A percentile compares a stretch with the other conserved stretches of the same genome.
Evolutionary conservation across 768 basidiomycete species (phyloP).

Genomic region (Gymnopilus junonius): DNA sequence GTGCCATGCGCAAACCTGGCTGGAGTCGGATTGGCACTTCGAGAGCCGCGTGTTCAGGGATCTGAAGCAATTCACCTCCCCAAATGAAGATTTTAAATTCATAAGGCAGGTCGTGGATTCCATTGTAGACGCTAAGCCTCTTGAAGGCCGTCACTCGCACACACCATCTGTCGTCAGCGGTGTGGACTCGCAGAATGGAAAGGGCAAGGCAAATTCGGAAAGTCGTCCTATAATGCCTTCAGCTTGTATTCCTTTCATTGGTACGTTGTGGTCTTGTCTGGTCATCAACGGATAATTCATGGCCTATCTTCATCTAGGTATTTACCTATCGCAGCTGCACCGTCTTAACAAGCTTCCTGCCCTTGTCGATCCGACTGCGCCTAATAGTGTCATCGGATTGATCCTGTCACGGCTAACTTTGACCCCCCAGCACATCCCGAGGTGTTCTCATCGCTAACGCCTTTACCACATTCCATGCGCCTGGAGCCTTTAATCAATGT

Average conservation of each 20-base stretch:
- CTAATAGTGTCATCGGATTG: slow-evolving; percentile 70
- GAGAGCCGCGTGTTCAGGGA: slow-evolving; percentile 78
- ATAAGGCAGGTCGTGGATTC: slow-evolving; percentile 69
- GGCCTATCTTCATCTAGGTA: slow-evolving; percentile 45
- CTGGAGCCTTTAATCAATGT: slow-evolving; percentile 89
- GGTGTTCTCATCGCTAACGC: slow-evolving; percentile 73
- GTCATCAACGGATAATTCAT: background rate
- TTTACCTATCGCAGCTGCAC: slow-evolving; percentile 77
- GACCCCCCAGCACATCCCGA: slow-evolving; percentile 76
- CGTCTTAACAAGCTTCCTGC: slow-evolving; percentile 73
- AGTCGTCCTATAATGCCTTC: slow-evolving; percentile 45
- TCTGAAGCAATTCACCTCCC: slow-evolving; percentile 67
- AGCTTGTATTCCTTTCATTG: slow-evolving; percentile 83
- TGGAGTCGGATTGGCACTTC: slow-evolving; percentile 72
- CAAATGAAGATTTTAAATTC: slow-evolving; percentile 72
- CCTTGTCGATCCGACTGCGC: slow-evolving; percentile 82
- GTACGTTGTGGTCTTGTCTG: slow-evolving; percentile 35
- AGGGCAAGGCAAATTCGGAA: slow-evolving; percentile 42
- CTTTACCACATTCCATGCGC: slow-evolving; percentile 76
- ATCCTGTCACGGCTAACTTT: slow-evolving; percentile 64
- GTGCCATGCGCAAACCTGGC: slow-evolving; percentile 62
- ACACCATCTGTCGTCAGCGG: slow-evolving; percentile 57
- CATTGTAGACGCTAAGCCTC: slow-evolving; percentile 68
- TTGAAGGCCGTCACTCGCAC: slow-evolving; percentile 52
- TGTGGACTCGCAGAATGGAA: slow-evolving; percentile 41